These are phyloP conservation scores for Xanthoconium separans DNA, from an alignment of 1,284 basidiomycete species.

Conservation along the genomic window DNA sequence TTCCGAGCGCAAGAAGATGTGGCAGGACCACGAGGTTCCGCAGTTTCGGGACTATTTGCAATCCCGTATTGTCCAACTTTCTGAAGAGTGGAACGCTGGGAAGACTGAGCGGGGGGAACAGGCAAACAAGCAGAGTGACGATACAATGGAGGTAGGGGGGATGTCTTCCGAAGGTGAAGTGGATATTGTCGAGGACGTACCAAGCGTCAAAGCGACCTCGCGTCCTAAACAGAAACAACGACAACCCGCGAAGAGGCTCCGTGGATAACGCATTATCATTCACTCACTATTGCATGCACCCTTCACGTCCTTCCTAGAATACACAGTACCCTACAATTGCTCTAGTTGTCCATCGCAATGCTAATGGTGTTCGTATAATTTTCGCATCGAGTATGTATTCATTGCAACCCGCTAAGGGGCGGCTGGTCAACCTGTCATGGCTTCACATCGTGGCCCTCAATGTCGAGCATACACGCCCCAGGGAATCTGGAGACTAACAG, in stretches of 20 bases:
- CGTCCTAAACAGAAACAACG: slow-evolving; percentile 10
- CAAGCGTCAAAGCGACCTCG: slow-evolving; percentile 9
- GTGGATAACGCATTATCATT: slow-evolving; percentile 22
- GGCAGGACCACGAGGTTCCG: slow-evolving; percentile 44
- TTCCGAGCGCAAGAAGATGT: slow-evolving; percentile 42
- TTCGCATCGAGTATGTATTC: too few relatives aligned
- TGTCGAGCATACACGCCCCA: background rate
- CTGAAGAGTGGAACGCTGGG: slow-evolving; percentile 43
- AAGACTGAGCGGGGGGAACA: slow-evolving; percentile 35
- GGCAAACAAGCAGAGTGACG: slow-evolving; percentile 20
- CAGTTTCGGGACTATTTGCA: slow-evolving; percentile 37
- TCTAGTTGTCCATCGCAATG: slow-evolving; percentile 15
- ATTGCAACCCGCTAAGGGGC: background rate
- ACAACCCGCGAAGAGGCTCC: slow-evolving; percentile 24
- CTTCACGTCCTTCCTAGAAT: slow-evolving; percentile 3
- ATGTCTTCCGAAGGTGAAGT: slow-evolving; percentile 49
- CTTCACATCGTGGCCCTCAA: background rate
- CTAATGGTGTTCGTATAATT: slow-evolving; percentile 13
- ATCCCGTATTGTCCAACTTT: slow-evolving; percentile 36
- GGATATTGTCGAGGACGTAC: slow-evolving; percentile 38
- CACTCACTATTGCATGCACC: slow-evolving; percentile 1
- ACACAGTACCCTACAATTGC: slow-evolving; percentile 17
- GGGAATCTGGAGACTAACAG: background rate
- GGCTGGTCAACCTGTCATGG: background rate
- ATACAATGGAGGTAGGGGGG: slow-evolving; percentile 24